Conservation (phyloP, 768 basidiomycete genomes). For the Leccinellum albellum region DNA sequence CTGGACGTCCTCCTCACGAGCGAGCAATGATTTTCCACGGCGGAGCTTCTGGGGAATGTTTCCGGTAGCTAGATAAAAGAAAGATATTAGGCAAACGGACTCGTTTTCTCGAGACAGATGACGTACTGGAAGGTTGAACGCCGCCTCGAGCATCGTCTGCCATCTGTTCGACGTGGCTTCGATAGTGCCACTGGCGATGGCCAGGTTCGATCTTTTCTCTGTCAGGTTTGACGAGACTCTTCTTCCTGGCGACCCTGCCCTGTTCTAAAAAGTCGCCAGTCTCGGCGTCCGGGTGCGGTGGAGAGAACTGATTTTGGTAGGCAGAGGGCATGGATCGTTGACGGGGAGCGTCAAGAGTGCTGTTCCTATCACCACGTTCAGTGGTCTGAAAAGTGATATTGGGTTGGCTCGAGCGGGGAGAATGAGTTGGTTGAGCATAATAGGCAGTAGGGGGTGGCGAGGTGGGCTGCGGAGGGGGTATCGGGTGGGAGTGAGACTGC, state of each 20-base stretch:
- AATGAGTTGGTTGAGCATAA: constrained; percentile 18
- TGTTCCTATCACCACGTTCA: constrained; percentile 68
- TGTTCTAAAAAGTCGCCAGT: constrained; percentile 40
- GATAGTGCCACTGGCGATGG: constrained; percentile 93
- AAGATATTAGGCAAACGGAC: constrained; percentile 2
- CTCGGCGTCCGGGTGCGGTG: constrained; percentile 34
- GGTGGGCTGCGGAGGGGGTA: constrained; percentile 16
- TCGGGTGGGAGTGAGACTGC: constrained; percentile 20
- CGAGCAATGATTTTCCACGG: constrained; percentile 87
- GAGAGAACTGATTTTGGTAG: constrained; percentile 44
- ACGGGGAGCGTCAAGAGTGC: constrained; percentile 52
- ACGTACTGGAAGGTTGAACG: constrained; percentile 80
- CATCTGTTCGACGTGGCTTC: constrained; percentile 76
- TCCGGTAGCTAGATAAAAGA: constrained; percentile 56
- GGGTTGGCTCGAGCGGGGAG: constrained; percentile 22
- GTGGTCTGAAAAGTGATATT: constrained; percentile 66
- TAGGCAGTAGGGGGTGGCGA: constrained; percentile 12
- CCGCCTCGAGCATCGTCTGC: constrained; percentile 69
- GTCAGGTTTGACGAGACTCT: constrained; percentile 88
- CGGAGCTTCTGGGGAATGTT: constrained; percentile 68
- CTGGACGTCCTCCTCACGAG: constrained; percentile 83
- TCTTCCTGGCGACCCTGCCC: constrained; percentile 69
- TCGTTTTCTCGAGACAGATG: background rate
- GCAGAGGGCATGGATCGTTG: constrained; percentile 43
- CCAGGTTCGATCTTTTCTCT: constrained; percentile 94